These are phyloP conservation scores for Eimeria necatrix DNA, from an alignment of 169 alveolate species.

Conservation along the genomic window DNA sequence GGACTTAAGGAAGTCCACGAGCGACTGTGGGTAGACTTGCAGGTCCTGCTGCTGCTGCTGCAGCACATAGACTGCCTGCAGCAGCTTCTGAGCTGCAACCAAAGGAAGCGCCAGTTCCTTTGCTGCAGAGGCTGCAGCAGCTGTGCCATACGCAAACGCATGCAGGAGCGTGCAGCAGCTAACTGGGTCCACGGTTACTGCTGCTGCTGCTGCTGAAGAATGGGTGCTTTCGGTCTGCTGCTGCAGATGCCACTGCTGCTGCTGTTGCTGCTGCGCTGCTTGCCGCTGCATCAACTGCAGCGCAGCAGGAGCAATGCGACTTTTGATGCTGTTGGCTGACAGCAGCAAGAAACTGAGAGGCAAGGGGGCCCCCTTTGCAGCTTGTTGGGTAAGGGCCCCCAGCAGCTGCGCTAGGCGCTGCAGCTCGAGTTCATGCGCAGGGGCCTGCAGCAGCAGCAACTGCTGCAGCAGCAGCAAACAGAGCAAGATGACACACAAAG, in stretches of 20 bases:
- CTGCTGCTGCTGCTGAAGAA: constrained; percentile 7
- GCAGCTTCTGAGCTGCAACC: background rate
- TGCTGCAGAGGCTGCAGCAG: background rate
- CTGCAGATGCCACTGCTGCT: constrained; percentile 7
- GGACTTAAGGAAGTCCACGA: constrained; percentile 31
- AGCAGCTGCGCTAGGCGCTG: constrained; percentile 27
- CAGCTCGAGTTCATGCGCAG: background rate
- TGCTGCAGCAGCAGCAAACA: constrained; percentile 47
- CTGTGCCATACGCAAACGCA: constrained; percentile 20
- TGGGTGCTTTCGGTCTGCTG: background rate
- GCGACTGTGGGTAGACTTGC: constrained; percentile 9
- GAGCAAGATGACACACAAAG: background rate
- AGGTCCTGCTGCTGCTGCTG: constrained; percentile 50
- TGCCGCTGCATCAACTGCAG: constrained; percentile 44
- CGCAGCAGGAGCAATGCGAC: background rate
- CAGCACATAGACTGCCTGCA: constrained; percentile 42
- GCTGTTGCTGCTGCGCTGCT: constrained; percentile 4
- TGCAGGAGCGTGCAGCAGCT: constrained; percentile 58
- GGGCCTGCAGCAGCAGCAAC: constrained; percentile 45
- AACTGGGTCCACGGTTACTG: background rate
- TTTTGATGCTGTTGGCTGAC: background rate
- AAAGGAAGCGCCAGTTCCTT: background rate
- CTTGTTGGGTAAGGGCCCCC: constrained; percentile 32
- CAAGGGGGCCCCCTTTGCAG: background rate
- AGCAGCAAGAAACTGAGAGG: constrained; percentile 8